These are phyloP conservation scores for Globisporangium okanoganense DNA, from an alignment of 352 stramenopile genomes.

Conservation along the genomic window DNA sequence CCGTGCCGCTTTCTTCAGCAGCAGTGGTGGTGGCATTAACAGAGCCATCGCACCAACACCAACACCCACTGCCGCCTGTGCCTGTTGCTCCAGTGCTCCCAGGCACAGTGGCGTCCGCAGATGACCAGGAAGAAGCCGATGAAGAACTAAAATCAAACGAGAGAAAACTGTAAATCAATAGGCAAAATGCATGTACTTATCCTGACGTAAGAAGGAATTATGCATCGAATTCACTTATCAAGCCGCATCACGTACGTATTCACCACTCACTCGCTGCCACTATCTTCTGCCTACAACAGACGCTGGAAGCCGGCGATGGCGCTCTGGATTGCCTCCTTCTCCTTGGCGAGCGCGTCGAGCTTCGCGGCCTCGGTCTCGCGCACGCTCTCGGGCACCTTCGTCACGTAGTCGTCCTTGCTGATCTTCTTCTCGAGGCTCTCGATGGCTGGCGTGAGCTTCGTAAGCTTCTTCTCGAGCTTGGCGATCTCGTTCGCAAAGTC, in stretches of 20 bases:
- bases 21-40: not conserved
- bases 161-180: conserved; percentile 7
- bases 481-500: conserved; percentile 88
- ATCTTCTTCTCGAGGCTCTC: conserved; percentile 81
- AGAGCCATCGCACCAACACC: not conserved
- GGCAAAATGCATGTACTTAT: conserved; percentile 7
- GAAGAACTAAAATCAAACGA: not conserved
- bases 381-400: conserved; percentile 78
- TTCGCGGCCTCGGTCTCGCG: conserved; percentile 76
- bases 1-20: not conserved
- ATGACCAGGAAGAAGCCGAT: conserved; percentile 4
- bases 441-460: conserved; percentile 74
- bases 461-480: conserved; percentile 89
- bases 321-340: conserved; percentile 72
- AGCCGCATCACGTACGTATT: not conserved
- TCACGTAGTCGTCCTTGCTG: conserved; percentile 68
- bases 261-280: not conserved
- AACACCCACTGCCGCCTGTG: not conserved
- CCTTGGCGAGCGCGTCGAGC: conserved; percentile 74
- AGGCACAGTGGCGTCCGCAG: conserved; percentile 16
- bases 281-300: conserved; percentile 41
- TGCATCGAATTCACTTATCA: not conserved
- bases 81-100: conserved; percentile 11
- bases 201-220: not conserved
- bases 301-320: conserved; percentile 79